Conservation (phyloP, 352 stramenopile species). For the Globisporangium carolinianum region DNA sequence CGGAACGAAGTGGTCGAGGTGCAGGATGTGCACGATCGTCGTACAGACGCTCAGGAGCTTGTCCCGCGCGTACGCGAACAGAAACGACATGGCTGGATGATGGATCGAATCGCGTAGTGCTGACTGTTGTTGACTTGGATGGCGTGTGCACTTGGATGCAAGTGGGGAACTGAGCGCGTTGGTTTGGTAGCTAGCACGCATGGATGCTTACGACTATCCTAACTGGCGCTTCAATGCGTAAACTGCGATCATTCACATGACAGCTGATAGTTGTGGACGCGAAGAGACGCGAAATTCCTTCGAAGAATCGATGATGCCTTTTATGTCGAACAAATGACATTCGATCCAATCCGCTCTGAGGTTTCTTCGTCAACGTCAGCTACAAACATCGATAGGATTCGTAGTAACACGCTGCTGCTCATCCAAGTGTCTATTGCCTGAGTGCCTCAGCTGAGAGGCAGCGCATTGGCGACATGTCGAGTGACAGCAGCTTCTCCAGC, state of each 20-base stretch:
- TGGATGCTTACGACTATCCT: too few relatives aligned
- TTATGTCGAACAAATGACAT: neutral
- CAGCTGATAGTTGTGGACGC: too few relatives aligned
- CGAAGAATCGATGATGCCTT: too few relatives aligned
- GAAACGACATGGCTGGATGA: neutral
- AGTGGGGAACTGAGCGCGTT: neutral
- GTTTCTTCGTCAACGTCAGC: neutral
- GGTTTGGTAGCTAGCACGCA: neutral
- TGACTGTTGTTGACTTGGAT: neutral
- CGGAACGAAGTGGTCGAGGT: constrained; percentile 8
- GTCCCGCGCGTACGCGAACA: constrained; percentile 6
- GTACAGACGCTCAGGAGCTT: constrained; percentile 9
- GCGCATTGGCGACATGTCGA: neutral
- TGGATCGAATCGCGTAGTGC: neutral
- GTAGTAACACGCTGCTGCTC: neutral
- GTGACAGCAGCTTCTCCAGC: neutral
- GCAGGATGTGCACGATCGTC: constrained; percentile 16
- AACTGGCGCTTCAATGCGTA: too few relatives aligned
- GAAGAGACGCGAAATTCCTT: too few relatives aligned
- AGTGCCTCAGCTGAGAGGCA: neutral
- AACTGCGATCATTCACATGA: neutral
- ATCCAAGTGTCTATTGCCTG: too few relatives aligned
- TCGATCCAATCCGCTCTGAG: neutral
- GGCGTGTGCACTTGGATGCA: neutral
- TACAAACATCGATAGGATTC: neutral